Conservation (phyloP, 148 eudicot genomes). For the Fallopia convolvulus region DNA sequence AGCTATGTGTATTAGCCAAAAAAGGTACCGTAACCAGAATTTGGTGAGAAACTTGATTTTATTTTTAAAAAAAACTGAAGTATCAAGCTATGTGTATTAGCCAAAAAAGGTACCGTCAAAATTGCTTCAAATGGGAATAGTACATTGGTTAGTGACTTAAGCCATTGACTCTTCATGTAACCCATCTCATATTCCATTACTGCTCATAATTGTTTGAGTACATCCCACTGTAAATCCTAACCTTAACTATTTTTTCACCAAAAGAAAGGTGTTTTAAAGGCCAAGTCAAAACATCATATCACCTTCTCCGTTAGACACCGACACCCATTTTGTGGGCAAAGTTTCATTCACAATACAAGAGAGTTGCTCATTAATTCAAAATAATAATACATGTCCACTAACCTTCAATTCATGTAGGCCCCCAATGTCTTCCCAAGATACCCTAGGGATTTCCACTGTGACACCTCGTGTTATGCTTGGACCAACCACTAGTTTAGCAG, state of each 20-base stretch:
- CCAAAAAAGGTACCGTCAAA: neutral
- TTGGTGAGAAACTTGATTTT: neutral
- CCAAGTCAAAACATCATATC: neutral
- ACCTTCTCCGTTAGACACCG: no score
- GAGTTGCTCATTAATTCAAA: neutral
- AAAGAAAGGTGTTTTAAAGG: neutral
- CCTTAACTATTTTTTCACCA: neutral
- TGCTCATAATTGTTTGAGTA: neutral
- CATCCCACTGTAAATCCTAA: neutral
- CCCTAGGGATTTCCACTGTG: constrained; percentile 75
- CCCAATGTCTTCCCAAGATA: constrained; percentile 93
- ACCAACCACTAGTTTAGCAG: constrained; percentile 63
- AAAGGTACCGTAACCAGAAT: no score
- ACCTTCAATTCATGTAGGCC: constrained; percentile 84
- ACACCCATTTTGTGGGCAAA: neutral
- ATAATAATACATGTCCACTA: constrained; percentile 11
- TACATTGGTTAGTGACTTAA: neutral
- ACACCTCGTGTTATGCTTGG: constrained; percentile 97
- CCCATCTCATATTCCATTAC: neutral
- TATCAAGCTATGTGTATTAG: neutral
- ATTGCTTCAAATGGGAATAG: neutral
- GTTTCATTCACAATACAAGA: neutral
- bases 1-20: neutral
- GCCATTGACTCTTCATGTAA: neutral
- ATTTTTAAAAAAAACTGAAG: neutral